Evolutionary conservation across 2,329 filamentous ascomycete species (phyloP).

Genomic region (Gnomoniopsis sp.): DNA sequence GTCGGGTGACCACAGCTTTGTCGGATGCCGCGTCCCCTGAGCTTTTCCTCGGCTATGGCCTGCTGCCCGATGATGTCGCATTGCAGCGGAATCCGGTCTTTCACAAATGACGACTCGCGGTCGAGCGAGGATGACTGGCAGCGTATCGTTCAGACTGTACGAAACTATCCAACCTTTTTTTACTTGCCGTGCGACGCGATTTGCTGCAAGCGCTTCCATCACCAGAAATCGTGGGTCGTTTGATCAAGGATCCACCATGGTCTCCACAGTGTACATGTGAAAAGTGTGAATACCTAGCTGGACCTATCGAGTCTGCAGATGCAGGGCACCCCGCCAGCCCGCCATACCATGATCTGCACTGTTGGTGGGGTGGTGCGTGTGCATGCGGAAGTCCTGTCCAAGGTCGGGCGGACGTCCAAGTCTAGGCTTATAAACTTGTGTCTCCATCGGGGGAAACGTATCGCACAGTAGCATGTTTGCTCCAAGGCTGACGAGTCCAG

Average conservation of each 20-base stretch:
- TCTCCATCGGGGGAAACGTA: not conserved
- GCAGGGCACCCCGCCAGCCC: too few species aligned
- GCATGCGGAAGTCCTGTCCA: too few species aligned
- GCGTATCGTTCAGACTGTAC: not conserved
- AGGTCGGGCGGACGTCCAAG: too few species aligned
- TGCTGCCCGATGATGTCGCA: constrained; percentile 13
- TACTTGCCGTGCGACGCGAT: not conserved
- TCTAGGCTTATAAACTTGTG: not conserved
- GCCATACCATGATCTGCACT: too few species aligned
- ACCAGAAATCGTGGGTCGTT: constrained; percentile 1
- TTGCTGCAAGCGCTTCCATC: constrained; percentile 13
- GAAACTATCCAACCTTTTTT: not conserved
- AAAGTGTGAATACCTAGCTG: too few species aligned
- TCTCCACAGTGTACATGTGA: constrained; percentile 6
- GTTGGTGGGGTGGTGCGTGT: too few species aligned
- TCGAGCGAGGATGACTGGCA: not conserved
- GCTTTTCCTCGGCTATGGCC: not conserved
- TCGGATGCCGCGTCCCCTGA: too few species aligned
- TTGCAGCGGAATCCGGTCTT: constrained; percentile 1
- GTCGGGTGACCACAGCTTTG: too few species aligned
- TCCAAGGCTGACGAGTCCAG: not conserved
- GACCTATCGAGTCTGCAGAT: too few species aligned
- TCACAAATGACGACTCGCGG: not conserved
- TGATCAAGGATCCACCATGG: constrained; percentile 5
- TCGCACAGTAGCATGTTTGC: not conserved